Percentiles rank a stretch among this genome's conserved stretches.
phyloP scores from a whole-genome alignment of 108 stramenopile genomes.

The Fragilariopsis cylindrus region DNA sequence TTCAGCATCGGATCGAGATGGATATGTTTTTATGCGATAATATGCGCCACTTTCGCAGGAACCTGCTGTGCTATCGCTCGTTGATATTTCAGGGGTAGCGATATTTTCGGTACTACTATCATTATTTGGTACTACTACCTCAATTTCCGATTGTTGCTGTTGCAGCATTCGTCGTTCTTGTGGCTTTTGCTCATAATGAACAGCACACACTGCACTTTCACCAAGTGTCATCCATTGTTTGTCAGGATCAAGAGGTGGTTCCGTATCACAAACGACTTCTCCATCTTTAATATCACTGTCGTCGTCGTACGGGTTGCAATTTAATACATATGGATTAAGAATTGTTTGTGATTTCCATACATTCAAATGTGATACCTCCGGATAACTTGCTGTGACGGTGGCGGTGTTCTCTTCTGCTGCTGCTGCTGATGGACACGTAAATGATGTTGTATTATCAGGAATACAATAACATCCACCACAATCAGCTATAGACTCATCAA shows the following conservation, averaged over 20 bases:
- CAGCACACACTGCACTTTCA: slow-evolving; percentile 32
- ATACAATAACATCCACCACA: slow-evolving; percentile 29
- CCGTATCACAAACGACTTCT: slow-evolving; percentile 11
- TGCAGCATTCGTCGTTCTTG: background rate
- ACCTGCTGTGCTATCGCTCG: background rate
- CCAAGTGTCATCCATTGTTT: slow-evolving; percentile 1
- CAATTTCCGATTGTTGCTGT: background rate
- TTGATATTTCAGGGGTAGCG: background rate
- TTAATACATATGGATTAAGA: slow-evolving; percentile 28
- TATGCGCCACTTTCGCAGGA: background rate
- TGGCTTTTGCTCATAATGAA: slow-evolving; percentile 19
- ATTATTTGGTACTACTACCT: background rate
- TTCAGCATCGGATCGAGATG: slow-evolving; percentile 16
- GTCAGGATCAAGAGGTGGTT: slow-evolving; percentile 20
- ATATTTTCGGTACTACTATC: background rate
- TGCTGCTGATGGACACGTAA: slow-evolving; percentile 2
- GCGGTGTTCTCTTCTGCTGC: background rate
- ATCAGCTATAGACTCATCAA: slow-evolving; percentile 5
- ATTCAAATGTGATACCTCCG: slow-evolving; percentile 4
- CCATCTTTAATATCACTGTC: too few relatives aligned
- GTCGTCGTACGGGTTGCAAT: slow-evolving; percentile 28
- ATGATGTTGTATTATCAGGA: background rate
- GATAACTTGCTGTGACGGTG: background rate
- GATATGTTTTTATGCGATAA: slow-evolving; percentile 23
- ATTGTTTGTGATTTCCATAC: slow-evolving; percentile 14